Conservation (phyloP, 2,329 filamentous ascomycete genomes). For the Phialocephala subalpina region DNA sequence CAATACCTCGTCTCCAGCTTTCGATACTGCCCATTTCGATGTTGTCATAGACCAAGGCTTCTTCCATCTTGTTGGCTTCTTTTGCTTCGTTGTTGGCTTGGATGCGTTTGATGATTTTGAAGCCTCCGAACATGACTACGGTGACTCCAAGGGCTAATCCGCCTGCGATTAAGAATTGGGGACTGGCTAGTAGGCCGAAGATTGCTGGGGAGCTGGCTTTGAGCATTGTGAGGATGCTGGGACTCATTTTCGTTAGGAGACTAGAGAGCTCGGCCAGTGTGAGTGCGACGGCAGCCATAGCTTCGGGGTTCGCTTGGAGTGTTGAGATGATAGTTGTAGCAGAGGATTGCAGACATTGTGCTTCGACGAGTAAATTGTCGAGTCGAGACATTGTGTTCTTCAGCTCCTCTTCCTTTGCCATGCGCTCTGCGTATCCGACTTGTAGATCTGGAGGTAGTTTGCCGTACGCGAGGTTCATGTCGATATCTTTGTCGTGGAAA, state of each 20-base stretch:
- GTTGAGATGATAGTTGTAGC: conserved; percentile 84
- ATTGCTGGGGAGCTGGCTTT: conserved; percentile 86
- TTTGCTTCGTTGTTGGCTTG: conserved; percentile 48
- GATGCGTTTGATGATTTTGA: conserved; percentile 95
- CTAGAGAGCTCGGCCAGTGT: conserved; percentile 91
- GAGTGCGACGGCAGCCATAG: conserved; percentile 91
- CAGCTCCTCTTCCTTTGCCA: conserved; percentile 61
- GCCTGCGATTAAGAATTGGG: conserved; percentile 93
- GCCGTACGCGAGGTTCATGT: conserved; percentile 93
- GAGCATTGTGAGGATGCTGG: conserved; percentile 76
- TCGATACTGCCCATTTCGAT: conserved; percentile 44
- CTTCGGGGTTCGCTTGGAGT: conserved; percentile 83
- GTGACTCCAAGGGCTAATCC: conserved; percentile 92
- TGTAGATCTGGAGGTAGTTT: conserved; percentile 75
- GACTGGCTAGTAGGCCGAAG: conserved; percentile 85
- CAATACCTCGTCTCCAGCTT: conserved; percentile 45
- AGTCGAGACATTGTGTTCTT: conserved; percentile 76
- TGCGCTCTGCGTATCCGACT: conserved; percentile 12
- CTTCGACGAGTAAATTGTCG: conserved; percentile 82
- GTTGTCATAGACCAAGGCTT: conserved; percentile 42
- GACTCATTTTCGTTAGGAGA: conserved; percentile 83
- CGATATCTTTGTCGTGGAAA: conserved; percentile 62
- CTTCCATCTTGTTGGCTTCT: conserved; percentile 37
- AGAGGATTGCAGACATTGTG: conserved; percentile 86
- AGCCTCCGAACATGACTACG: conserved; percentile 93